Conservation (phyloP, 768 basidiomycete species). For the Boletus sp. region DNA sequence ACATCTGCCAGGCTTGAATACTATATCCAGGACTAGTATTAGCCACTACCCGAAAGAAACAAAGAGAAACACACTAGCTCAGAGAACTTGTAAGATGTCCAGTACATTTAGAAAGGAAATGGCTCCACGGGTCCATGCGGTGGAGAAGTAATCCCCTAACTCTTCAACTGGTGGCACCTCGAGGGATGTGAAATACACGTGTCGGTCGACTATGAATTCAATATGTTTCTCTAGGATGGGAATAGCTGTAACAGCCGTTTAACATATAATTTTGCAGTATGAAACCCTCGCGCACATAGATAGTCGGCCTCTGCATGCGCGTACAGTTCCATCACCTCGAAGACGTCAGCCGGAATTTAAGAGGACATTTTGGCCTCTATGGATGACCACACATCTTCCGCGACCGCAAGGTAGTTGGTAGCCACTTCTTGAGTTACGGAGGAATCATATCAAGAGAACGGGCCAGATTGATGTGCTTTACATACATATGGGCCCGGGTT, state of each 20-base stretch:
- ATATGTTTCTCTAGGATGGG: slow-evolving; percentile 68
- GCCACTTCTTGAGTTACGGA: slow-evolving; percentile 65
- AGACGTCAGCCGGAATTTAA: slow-evolving; percentile 48
- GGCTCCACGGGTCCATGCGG: slow-evolving; percentile 57
- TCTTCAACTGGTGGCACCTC: slow-evolving; percentile 47
- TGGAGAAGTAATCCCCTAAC: slow-evolving; percentile 59
- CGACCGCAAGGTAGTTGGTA: slow-evolving; percentile 57
- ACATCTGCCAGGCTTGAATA: slow-evolving; percentile 45
- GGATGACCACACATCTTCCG: slow-evolving; percentile 74
- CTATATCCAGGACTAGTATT: slow-evolving; percentile 32
- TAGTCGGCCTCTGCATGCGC: slow-evolving; percentile 72
- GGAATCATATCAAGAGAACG: slow-evolving; percentile 53
- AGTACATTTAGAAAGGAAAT: slow-evolving; percentile 57
- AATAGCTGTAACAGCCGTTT: slow-evolving; percentile 54
- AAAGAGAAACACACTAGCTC: slow-evolving; percentile 55
- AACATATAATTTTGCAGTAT: slow-evolving; percentile 12
- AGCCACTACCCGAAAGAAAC: neutral
- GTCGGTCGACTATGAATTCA: slow-evolving; percentile 49
- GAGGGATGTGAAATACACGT: slow-evolving; percentile 34
- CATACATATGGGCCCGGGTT: too few relatives aligned
- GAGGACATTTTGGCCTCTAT: slow-evolving; percentile 52
- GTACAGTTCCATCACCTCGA: slow-evolving; percentile 61
- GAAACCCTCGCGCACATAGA: slow-evolving; percentile 57
- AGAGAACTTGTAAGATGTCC: slow-evolving; percentile 66
- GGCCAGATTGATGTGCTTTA: slow-evolving; percentile 63